Conservation (phyloP, 2,329 filamentous ascomycete genomes). For the Anisogramma anomala region DNA sequence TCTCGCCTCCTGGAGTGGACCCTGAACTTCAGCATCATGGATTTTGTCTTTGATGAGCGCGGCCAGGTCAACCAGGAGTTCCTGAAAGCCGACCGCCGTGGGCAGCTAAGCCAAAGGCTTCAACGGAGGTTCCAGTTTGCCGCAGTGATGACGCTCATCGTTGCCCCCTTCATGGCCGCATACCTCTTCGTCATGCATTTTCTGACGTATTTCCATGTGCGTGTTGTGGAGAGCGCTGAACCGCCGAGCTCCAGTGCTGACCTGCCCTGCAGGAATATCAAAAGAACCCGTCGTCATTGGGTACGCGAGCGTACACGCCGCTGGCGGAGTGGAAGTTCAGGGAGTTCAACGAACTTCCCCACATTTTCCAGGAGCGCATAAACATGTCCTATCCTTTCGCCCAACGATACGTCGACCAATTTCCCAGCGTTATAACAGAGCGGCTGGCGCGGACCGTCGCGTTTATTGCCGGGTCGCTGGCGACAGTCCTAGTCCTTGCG, state of each 20-base stretch:
- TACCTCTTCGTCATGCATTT: slow-evolving; percentile 85
- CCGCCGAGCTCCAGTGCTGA: background rate
- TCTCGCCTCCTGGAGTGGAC: slow-evolving; percentile 90
- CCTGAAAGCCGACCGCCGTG: slow-evolving; percentile 70
- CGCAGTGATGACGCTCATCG: slow-evolving; percentile 73
- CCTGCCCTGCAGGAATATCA: slow-evolving; percentile 67
- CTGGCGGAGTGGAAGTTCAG: slow-evolving; percentile 96
- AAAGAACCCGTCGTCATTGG: slow-evolving; percentile 77
- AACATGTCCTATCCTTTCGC: slow-evolving; percentile 95
- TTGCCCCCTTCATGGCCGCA: slow-evolving; percentile 76
- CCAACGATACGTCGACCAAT: slow-evolving; percentile 85
- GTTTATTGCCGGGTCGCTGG: slow-evolving; percentile 77
- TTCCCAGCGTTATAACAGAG: slow-evolving; percentile 87
- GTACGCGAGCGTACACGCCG: slow-evolving; percentile 83
- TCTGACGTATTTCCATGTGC: slow-evolving; percentile 84
- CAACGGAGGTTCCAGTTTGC: slow-evolving; percentile 69
- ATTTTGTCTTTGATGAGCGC: slow-evolving; percentile 84
- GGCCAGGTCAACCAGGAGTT: slow-evolving; percentile 82
- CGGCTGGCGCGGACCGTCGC: slow-evolving; percentile 75
- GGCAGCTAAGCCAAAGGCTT: slow-evolving; percentile 65
- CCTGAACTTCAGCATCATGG: slow-evolving; percentile 76
- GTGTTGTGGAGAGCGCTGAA: slow-evolving; percentile 18
- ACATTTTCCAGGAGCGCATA: slow-evolving; percentile 78
- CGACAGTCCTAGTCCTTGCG: slow-evolving; percentile 71
- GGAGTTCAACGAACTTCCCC: slow-evolving; percentile 92